phyloP scores from a whole-genome alignment of 139 green algal genomes.

The Volvox africanus region DNA sequence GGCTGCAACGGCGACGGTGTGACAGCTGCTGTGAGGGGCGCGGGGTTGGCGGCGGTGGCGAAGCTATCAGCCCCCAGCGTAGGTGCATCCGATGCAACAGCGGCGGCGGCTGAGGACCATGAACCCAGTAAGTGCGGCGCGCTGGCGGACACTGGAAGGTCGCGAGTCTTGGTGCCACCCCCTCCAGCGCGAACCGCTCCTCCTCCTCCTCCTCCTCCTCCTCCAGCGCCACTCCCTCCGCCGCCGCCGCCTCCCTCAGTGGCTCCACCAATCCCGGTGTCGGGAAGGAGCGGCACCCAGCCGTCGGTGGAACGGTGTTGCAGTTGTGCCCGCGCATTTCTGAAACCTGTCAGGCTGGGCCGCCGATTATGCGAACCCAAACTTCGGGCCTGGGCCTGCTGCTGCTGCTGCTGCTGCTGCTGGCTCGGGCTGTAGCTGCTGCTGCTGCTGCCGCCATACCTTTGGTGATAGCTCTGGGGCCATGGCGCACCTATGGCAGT shows the following conservation, averaged over 20 bases:
- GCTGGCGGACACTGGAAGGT: background rate
- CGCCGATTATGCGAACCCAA: background rate
- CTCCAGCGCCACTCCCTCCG: background rate
- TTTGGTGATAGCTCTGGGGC: background rate
- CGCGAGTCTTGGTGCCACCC: background rate
- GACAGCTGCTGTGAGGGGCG: background rate
- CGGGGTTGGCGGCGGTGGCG: background rate
- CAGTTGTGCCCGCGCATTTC: background rate
- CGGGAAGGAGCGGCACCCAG: background rate
- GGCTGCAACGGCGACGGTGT: no score
- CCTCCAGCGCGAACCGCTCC: background rate
- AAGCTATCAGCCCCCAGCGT: background rate
- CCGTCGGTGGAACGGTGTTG: conserved; percentile 7
- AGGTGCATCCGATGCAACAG: background rate
- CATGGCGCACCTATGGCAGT: no score
- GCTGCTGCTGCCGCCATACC: background rate
- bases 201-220: no score
- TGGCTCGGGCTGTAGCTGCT: background rate
- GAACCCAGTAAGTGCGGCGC: background rate
- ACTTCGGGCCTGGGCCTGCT: background rate
- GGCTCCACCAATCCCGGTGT: background rate
- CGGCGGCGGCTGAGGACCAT: background rate
- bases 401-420: conserved; percentile 3
- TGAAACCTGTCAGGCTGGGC: conserved; percentile 16
- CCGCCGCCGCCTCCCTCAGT: background rate